phyloP scores from a whole-genome alignment of 1,284 basidiomycete genomes.

The Cutaneotrichosporon sp. region DNA sequence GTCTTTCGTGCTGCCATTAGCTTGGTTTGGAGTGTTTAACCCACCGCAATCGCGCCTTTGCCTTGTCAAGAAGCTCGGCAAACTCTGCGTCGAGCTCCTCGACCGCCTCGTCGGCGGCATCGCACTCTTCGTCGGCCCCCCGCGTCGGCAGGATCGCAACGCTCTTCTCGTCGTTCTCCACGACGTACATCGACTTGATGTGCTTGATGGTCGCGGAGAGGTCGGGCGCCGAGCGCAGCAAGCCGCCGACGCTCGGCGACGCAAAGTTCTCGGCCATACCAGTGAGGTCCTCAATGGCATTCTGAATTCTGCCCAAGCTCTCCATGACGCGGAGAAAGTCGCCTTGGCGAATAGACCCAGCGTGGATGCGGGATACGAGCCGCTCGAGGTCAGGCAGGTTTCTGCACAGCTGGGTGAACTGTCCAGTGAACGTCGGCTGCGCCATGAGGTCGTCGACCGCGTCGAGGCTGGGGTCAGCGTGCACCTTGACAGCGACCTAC shows the following conservation, averaged over 20 bases:
- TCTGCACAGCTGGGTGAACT: constrained; percentile 69
- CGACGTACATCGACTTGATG: constrained; percentile 66
- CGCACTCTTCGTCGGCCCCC: constrained; percentile 80
- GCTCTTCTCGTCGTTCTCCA: constrained; percentile 55
- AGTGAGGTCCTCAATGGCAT: constrained; percentile 60
- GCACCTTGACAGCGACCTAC: constrained; percentile 32
- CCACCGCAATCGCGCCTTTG: constrained; percentile 52
- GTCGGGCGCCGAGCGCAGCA: constrained; percentile 77
- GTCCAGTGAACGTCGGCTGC: constrained; percentile 65
- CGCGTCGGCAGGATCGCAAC: constrained; percentile 61
- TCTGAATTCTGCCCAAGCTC: constrained; percentile 70
- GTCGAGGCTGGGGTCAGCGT: constrained; percentile 54
- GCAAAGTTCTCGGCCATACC: constrained; percentile 66
- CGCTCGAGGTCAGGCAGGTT: constrained; percentile 88
- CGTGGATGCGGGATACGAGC: constrained; percentile 86
- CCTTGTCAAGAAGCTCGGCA: constrained; percentile 59
- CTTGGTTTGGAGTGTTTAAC: neutral
- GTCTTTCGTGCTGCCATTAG: constrained; percentile 50
- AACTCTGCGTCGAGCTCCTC: constrained; percentile 62
- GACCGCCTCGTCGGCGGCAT: constrained; percentile 67
- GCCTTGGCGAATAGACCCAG: constrained; percentile 74
- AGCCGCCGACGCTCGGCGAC: constrained; percentile 65
- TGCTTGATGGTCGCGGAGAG: constrained; percentile 58
- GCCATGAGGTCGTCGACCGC: constrained; percentile 83
- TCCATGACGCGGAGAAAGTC: constrained; percentile 78